These are phyloP conservation scores for Nematocida sp. DNA, from an alignment of 371 early-diverging fungal genomes.

Conservation along the genomic window DNA sequence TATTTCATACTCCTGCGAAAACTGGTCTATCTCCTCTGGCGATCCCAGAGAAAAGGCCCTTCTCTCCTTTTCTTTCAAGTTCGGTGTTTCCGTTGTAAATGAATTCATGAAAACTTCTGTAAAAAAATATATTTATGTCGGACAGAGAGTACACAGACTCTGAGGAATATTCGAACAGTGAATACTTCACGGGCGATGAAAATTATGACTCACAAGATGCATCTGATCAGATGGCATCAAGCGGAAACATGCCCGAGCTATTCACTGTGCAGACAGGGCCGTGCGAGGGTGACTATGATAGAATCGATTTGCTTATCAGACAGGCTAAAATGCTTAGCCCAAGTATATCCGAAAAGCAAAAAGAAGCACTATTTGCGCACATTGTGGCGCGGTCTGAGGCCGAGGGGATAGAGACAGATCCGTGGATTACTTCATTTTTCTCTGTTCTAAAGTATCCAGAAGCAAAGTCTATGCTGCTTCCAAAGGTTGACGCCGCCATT, in stretches of 20 bases:
- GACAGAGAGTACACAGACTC: not conserved
- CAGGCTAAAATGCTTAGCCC: conserved; percentile 8
- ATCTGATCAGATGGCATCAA: conserved; percentile 25
- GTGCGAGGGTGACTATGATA: conserved; percentile 15
- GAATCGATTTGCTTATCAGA: conserved; percentile 37
- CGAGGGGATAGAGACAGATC: conserved; percentile 47
- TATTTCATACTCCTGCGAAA: conserved; percentile 32
- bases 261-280: conserved; percentile 32
- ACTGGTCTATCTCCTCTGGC: conserved; percentile 11
- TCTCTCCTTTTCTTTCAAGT: not conserved
- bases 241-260: conserved; percentile 12
- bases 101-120: conserved; percentile 52
- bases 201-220: conserved; percentile 7
- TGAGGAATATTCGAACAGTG: not conserved
- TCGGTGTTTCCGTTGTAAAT: conserved; percentile 29
- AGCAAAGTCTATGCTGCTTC: not conserved
- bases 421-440: conserved; percentile 49
- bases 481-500: conserved; percentile 6
- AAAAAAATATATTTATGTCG: conserved; percentile 24
- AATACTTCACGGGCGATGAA: conserved; percentile 19
- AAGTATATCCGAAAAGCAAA: conserved; percentile 8
- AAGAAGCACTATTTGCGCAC: conserved; percentile 5
- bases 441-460: conserved; percentile 18
- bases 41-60: not conserved
- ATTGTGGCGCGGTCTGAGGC: conserved; percentile 36